Evolutionary conservation across 768 basidiomycete species (phyloP), one percentile per base, ranked within the genome.

Genomic region (Ramaria sp.): DNA sequence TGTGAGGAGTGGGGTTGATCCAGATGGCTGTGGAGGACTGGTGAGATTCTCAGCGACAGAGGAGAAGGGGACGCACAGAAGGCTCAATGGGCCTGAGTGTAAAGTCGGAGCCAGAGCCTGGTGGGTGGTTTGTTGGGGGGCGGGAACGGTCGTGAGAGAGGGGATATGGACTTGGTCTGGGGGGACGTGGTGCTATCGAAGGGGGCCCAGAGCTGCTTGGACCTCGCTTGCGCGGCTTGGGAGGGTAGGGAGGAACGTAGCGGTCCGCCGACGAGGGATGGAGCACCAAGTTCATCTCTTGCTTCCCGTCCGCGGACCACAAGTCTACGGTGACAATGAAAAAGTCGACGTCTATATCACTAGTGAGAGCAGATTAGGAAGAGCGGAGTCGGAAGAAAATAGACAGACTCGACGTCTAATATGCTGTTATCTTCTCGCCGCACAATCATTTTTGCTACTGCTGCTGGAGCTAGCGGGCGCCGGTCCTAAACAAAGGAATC

Each of bases 291-390:
- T 95, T 95, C 72, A 85, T 85, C 64, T 95, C 89, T 28, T 82
- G 77, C 59, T 76, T 81, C 13, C 81, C 85, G 61, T 93, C 90
- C 42, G 74, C 76, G 0, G 88, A 89, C 88, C 91, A 95, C 2
- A 97, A 71, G 69, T 96, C 93, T n/a, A 90, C 90, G 16, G 88
- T 88, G 25, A 91, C 85, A 41, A 96, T 68, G 65, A 97, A 89
- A 69, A 92, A 94, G 1, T 88, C 86, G 58, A 77, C 82, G 66
- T 94, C 87, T 48, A 95, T 74, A 45, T 89, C 84, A 59, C 93
- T 95, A 63, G 25, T 25, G 57, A 45, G 30, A 42, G 50, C 15
- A 37, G 56, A 60, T 43, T 51, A 20, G 43, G 50, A 34, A 48
- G 57, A 30, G 43, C 50, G 36, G 16, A 25, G 20, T 16, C 42